Evolutionary conservation across 2,329 filamentous ascomycete genomes (phyloP).

Genomic region (Proliferodiscus dingleyae): DNA sequence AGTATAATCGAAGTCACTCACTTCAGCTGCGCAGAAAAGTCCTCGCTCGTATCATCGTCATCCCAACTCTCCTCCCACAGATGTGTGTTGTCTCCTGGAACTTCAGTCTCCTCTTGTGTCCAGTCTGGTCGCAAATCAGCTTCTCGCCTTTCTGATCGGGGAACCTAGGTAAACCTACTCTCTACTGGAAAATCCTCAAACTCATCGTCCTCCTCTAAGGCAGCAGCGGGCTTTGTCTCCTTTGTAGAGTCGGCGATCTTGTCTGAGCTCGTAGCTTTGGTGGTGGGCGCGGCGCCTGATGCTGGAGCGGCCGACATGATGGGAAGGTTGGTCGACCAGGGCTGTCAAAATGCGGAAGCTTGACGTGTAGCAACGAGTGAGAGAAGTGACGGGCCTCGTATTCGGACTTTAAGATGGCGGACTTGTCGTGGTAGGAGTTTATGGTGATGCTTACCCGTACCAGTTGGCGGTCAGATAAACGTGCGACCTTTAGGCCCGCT

Average conservation of each 20-base stretch:
- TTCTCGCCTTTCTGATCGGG: neutral
- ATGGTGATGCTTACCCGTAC: too few species aligned
- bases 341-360: neutral
- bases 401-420: too few species aligned
- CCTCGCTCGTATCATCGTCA: constrained; percentile 93
- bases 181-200: constrained; percentile 99
- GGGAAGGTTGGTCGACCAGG: neutral
- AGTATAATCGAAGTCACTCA: constrained; percentile 41
- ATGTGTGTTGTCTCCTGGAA: constrained; percentile 70
- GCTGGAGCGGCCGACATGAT: constrained; percentile 31
- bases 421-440: too few species aligned
- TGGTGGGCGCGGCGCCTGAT: constrained; percentile 23
- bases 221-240: constrained; percentile 43
- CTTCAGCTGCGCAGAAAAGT: constrained; percentile 94
- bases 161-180: constrained; percentile 54
- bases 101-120: constrained; percentile 85
- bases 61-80: constrained; percentile 99
- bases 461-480: too few species aligned
- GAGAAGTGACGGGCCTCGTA: neutral
- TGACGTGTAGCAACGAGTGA: neutral
- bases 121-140: constrained; percentile 59
- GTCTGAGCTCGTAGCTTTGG: constrained; percentile 21
- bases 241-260: constrained; percentile 33
- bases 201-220: constrained; percentile 95
- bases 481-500: too few species aligned